phyloP scores from a whole-genome alignment of 2,329 filamentous ascomycete genomes.

The Xylaria sp. region DNA sequence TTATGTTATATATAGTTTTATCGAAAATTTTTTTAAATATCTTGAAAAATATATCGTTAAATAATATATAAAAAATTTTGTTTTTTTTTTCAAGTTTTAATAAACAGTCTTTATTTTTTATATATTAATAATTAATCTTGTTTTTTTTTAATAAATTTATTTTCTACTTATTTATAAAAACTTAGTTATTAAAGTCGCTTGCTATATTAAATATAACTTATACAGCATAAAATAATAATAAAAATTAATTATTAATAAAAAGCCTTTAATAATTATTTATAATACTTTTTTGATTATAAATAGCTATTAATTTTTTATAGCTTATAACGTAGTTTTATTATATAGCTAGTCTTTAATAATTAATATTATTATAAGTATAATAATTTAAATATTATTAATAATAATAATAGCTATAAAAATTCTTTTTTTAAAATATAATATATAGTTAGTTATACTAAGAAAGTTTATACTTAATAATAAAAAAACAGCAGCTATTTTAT shows the following conservation, averaged over 20 bases:
- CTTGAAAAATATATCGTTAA: slow-evolving; percentile 4
- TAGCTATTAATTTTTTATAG: slow-evolving; percentile 4
- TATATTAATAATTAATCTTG: background rate
- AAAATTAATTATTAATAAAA: background rate
- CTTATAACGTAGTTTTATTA: background rate
- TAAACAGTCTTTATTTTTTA: background rate
- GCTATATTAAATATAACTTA: background rate
- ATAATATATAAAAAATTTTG: background rate
- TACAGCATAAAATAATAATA: background rate
- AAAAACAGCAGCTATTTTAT: background rate
- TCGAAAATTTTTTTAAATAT: background rate
- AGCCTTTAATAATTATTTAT: background rate
- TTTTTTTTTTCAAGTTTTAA: background rate
- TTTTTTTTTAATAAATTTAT: background rate
- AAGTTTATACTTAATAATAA: background rate
- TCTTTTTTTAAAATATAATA: background rate
- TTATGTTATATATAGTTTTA: background rate
- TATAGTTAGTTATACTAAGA: background rate
- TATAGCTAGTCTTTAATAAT: background rate
- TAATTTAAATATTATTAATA: background rate
- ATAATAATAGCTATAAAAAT: background rate
- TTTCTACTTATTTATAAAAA: background rate
- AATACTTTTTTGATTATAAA: background rate
- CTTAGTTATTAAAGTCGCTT: background rate
- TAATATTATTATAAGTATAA: background rate